Evolutionary conservation across 768 basidiomycete species (phyloP).

Genomic region (Lactarius sp.): DNA sequence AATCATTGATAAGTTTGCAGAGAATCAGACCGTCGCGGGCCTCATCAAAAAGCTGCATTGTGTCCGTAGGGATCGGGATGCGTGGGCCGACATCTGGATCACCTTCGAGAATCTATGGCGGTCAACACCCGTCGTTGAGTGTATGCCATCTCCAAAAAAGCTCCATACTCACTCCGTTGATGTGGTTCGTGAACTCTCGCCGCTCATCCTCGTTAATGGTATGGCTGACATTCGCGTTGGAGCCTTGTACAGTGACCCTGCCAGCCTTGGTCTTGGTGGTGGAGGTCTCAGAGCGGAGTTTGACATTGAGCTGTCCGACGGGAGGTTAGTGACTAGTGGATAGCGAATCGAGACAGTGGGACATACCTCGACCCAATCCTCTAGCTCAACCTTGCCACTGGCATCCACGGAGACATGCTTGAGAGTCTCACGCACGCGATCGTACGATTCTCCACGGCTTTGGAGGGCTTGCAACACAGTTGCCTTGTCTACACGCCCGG

Average conservation of each 20-base stretch:
- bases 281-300: conserved; percentile 52
- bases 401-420: conserved; percentile 94
- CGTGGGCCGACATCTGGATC: conserved; percentile 79
- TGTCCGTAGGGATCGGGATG: conserved; percentile 89
- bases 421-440: conserved; percentile 81
- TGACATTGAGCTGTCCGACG: conserved; percentile 64
- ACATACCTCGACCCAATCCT: conserved; percentile 95
- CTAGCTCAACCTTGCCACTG: conserved; percentile 92
- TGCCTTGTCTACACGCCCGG: conserved; percentile 80
- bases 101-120: conserved; percentile 76
- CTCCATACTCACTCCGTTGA: conserved; percentile 68
- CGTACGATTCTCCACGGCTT: conserved; percentile 81
- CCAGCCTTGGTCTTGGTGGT: conserved; percentile 59
- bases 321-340: conserved; percentile 1
- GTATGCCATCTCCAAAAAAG: background rate
- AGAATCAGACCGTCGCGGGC: conserved; percentile 93
- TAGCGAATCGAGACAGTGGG: background rate
- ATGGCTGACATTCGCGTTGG: conserved; percentile 92
- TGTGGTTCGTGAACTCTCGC: conserved; percentile 95
- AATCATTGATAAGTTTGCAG: conserved; percentile 98
- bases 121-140: background rate
- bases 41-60: conserved; percentile 99
- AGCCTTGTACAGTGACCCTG: conserved; percentile 91
- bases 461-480: conserved; percentile 76
- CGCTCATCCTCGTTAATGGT: conserved; percentile 97